Conservation (phyloP, 257 asterid species). For the Ilex aquifolium region DNA sequence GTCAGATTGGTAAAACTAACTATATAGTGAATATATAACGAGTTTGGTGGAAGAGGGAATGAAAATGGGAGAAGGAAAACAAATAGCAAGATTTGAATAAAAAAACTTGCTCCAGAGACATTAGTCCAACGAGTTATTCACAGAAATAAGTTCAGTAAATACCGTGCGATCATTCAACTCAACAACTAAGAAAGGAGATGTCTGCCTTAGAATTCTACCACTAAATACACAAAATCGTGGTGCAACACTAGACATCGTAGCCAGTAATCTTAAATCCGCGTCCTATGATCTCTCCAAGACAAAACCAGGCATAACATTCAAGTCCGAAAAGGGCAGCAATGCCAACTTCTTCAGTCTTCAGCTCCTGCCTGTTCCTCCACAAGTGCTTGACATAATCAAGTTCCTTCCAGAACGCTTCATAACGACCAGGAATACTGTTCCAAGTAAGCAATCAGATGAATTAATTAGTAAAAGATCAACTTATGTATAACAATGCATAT, state of each 20-base stretch:
- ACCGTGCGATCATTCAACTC: no score
- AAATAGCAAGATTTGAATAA: no score
- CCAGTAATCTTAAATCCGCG: conserved; percentile 25
- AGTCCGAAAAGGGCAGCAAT: conserved; percentile 27
- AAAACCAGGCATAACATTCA: conserved; percentile 25
- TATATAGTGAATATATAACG: no score
- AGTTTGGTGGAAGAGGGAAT: no score
- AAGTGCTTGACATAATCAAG: conserved; percentile 16
- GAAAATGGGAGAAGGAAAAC: no score
- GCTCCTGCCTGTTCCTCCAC: conserved; percentile 19
- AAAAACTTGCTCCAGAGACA: no score
- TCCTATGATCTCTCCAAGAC: conserved; percentile 23
- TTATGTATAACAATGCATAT: background rate
- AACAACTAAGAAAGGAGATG: no score
- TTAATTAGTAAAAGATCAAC: background rate
- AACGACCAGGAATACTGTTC: conserved; percentile 23
- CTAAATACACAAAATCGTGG: no score
- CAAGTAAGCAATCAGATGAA: conserved; percentile 9
- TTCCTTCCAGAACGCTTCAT: conserved; percentile 18
- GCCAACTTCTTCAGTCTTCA: conserved; percentile 28
- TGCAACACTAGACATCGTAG: conserved; percentile 7
- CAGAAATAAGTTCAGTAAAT: no score
- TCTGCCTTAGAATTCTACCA: no score
- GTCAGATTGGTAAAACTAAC: no score
- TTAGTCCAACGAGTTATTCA: no score